Evolutionary conservation across 371 early-diverging fungal species (phyloP), one percentile per base, ranked within the genome.

Genomic region (Mucor lusitanicus): DNA sequence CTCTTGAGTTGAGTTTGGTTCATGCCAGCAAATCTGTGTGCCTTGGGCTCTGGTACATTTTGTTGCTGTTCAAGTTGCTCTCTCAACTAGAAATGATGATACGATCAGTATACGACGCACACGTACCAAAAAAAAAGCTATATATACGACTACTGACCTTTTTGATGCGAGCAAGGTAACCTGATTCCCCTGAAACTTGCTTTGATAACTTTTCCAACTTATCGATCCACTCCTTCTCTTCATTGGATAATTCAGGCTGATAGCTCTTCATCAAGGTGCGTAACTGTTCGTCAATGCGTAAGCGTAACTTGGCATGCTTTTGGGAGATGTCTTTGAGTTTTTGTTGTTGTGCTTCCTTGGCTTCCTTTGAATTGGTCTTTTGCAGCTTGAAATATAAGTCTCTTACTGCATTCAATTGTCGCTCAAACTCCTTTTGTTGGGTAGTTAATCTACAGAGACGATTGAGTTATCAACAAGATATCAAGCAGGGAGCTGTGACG

Each of bases 341-440:
- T 15, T 70, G 40, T n/a, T 73, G 25, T 15, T 63, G 65, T 15
- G 8, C 58, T 23, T 44, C 17, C 17, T 70, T 58, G 15, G 57
- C 61, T 15, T 67, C 65, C 7, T 39, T 19, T 12, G 73, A 69
- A 39, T 44, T 64, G 23, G 33, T 42, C 15, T 59, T n/a, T 27
- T 69, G 53, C 28, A 73, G 57, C 15, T 65, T 56, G 21, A 65
- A 50, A 46, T 70, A 65, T 28, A 76, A 30, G 8, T 73, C 66
- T 59, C 59, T 59, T 11, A 73, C 32, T 23, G 57, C 35, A 5
- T 35, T 40, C 1, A 73, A 63, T 32, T 76, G 76, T 58, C 65
- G 68, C 13, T 65, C 63, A 54, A 73, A 71, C 50, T 76, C 76
- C 17, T 68, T 76, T 58, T 76, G 67, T 21, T 76, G 76, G 23